Conservation (phyloP, 352 stramenopile genomes). For the Phytophthora boehmeriae region DNA sequence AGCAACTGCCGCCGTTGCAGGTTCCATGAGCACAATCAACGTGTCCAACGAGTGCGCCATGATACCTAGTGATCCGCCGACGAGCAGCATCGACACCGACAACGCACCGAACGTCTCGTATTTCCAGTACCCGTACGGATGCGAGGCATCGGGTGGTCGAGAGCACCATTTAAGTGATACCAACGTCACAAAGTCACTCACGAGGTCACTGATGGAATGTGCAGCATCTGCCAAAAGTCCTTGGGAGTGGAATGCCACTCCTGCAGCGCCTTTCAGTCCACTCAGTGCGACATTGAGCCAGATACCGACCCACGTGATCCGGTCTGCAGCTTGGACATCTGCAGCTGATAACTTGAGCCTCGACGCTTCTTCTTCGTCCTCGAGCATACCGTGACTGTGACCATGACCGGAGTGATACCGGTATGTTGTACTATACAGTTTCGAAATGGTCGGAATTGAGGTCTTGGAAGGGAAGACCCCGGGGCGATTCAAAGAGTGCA, state of each 20-base stretch:
- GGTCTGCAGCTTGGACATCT: slow-evolving; percentile 52
- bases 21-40: slow-evolving; percentile 55
- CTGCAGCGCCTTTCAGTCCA: slow-evolving; percentile 69
- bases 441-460: slow-evolving; percentile 5
- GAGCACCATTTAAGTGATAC: slow-evolving; percentile 89
- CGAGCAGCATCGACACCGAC: slow-evolving; percentile 64
- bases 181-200: slow-evolving; percentile 95
- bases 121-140: slow-evolving; percentile 84
- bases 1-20: slow-evolving; percentile 18
- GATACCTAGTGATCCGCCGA: slow-evolving; percentile 69
- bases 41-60: slow-evolving; percentile 73
- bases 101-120: slow-evolving; percentile 78
- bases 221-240: slow-evolving; percentile 94
- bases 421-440: slow-evolving; percentile 12
- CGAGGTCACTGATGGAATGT: slow-evolving; percentile 94
- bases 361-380: slow-evolving; percentile 28
- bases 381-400: slow-evolving; percentile 43
- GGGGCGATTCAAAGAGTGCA: slow-evolving; percentile 13
- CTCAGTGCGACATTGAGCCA: slow-evolving; percentile 76
- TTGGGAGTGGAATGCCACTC: slow-evolving; percentile 80
- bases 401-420: slow-evolving; percentile 41
- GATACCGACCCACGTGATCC: slow-evolving; percentile 76
- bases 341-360: slow-evolving; percentile 34
- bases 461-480: slow-evolving; percentile 2
- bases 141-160: slow-evolving; percentile 90